phyloP scores from a whole-genome alignment of 176 grass and related monocot genomes.

The Miscanthus lutarioriparius region DNA sequence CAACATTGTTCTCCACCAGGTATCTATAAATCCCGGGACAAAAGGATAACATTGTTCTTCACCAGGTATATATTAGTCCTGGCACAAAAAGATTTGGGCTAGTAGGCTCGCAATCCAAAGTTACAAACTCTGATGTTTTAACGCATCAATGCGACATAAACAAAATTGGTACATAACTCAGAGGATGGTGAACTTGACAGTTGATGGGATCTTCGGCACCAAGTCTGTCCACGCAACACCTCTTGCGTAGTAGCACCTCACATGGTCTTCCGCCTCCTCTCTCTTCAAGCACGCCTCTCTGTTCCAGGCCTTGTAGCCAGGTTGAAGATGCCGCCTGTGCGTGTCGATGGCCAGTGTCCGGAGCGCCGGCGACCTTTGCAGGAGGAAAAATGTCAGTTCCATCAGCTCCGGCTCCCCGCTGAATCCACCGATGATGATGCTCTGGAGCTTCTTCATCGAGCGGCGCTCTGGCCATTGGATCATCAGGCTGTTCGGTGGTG shows the following conservation, averaged over 20 bases:
- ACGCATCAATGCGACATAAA: no score
- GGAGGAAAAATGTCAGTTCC: background rate
- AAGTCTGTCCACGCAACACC: background rate
- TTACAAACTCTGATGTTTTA: background rate
- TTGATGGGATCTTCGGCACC: background rate
- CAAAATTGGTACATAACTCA: background rate
- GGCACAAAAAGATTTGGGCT: background rate
- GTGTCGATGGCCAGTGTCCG: background rate
- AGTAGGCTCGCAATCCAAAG: background rate
- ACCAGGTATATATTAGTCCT: no score
- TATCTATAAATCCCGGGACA: no score
- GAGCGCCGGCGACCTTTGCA: background rate
- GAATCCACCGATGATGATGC: background rate
- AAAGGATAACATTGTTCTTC: no score
- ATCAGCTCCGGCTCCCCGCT: background rate
- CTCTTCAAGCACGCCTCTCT: background rate
- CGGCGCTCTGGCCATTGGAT: background rate
- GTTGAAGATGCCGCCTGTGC: background rate
- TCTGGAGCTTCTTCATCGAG: background rate
- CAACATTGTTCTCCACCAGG: background rate
- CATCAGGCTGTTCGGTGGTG: background rate
- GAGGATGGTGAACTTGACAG: background rate
- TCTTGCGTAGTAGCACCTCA: background rate
- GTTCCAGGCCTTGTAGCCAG: background rate
- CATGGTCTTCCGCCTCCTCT: background rate